Base-by-base conservation (phyloP, 257 asterid species). In the Leonotis leonurus region DNA sequence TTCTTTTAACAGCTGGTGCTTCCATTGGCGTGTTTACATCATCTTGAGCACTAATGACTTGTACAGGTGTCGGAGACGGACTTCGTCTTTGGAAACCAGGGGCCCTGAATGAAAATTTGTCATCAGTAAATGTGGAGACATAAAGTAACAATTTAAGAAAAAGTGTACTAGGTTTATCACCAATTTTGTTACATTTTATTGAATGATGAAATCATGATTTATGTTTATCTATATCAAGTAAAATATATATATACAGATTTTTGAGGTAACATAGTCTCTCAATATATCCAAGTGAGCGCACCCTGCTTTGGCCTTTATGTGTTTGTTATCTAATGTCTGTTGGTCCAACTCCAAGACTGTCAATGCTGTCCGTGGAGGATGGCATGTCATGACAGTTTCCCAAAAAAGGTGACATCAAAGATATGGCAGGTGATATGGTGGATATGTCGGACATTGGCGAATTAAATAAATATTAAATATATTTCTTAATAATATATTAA, bases 1-100 rank as follows among this genome's bases (percentile, higher is more conserved):
- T 73, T 77, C 82, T 85, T 67, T 86, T 89, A 67, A 84, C 72
- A 67, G 75, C 81, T 25, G 86, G 94, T 56, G 70, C 70, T 65
- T 65, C 75, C 75, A 62, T 37, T 20, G 81, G 70, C 71, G 51
- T 75, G 61, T 60, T 67, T 40, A 36, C 49, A 65, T 59, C 73
- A 77, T 69, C 84, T 73, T 85, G 86, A 60, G 64, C 40, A 40
- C 40, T 71, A 56, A 57, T 69, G 33, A 56, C 50, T 60, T 70
- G 72, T 50, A 64, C 69, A 46, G 85, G 68, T 40, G 45, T 62
- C 14, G 80, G 41, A 58, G 83, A 73, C 48, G 32, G 76, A 27
- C 72, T 78, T 68, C 60, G 77, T 72, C 67, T 82, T 71, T 66
- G 85, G 73, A 81, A 69, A 71, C 70, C 85, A 70, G 78, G 70